Evolutionary conservation across 257 asterid genomes (phyloP).

Genomic region (Solanum rostratum): DNA sequence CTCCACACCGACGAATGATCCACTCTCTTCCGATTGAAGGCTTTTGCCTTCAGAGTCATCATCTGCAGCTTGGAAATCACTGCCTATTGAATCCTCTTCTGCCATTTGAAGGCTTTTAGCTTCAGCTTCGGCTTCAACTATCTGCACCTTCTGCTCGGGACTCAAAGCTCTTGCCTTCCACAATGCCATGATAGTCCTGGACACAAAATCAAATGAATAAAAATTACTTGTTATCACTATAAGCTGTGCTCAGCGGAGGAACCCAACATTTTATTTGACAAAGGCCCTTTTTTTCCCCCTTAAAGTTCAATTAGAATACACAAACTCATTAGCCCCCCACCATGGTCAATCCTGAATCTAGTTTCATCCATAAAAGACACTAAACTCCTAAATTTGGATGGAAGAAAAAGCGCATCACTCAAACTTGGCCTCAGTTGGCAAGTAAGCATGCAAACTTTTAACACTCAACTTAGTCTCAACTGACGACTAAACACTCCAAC

Average conservation of each 20-base stretch:
- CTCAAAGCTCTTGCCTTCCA: conserved; percentile 93
- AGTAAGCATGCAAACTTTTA: not conserved
- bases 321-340: not conserved
- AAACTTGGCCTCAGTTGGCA: not conserved
- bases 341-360: not conserved
- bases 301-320: not conserved
- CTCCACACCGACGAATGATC: conserved; percentile 53
- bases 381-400: not conserved
- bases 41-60: conserved; percentile 60
- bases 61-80: conserved; percentile 33
- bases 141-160: conserved; percentile 89
- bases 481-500: not conserved
- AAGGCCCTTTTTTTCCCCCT: not conserved
- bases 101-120: conserved; percentile 39
- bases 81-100: conserved; percentile 60
- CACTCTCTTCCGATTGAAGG: conserved; percentile 64
- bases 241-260: not conserved
- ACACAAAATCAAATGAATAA: not conserved
- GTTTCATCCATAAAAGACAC: not conserved
- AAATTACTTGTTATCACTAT: not conserved
- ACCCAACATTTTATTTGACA: not conserved
- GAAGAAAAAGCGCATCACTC: not conserved
- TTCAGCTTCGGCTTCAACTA: conserved; percentile 72
- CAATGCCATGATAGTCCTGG: conserved; percentile 87
- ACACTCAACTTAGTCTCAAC: not conserved